These are phyloP conservation scores for Xylariaceae sp. DNA, from an alignment of 2,329 filamentous ascomycete genomes.

Conservation along the genomic window DNA sequence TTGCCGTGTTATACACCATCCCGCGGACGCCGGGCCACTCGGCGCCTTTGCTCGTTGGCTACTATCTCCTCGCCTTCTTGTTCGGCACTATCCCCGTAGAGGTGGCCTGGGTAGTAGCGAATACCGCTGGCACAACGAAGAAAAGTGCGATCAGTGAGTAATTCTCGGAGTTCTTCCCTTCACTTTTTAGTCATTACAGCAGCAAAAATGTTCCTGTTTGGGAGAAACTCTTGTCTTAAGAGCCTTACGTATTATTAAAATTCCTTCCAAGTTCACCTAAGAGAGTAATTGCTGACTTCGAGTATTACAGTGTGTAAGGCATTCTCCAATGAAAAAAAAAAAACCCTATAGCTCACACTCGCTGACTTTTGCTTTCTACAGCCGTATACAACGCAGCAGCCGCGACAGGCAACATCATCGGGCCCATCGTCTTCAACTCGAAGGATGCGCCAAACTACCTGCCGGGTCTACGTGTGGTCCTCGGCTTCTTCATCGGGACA, in stretches of 20 bases:
- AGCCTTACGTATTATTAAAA: too few relatives aligned
- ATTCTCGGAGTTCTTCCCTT: too few relatives aligned
- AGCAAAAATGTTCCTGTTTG: too few relatives aligned
- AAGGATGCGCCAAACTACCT: constrained; percentile 65
- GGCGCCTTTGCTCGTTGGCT: constrained; percentile 61
- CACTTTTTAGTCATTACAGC: not conserved
- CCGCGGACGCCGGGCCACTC: constrained; percentile 51
- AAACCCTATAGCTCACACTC: not conserved
- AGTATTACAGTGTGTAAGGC: not conserved
- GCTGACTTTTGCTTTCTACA: not conserved
- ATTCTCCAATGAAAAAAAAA: not conserved
- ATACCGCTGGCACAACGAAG: constrained; percentile 72
- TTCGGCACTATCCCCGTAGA: constrained; percentile 71
- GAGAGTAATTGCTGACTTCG: too few relatives aligned
- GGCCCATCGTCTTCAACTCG: constrained; percentile 66
- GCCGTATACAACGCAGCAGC: constrained; percentile 67
- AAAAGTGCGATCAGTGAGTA: constrained; percentile 67
- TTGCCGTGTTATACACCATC: constrained; percentile 63
- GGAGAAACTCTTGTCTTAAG: too few relatives aligned
- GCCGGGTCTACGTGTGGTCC: constrained; percentile 61
- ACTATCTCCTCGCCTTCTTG: constrained; percentile 71
- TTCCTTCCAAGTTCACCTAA: too few relatives aligned
- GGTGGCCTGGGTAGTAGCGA: constrained; percentile 72
- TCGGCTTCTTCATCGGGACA: constrained; percentile 62
- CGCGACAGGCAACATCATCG: constrained; percentile 70